A percentile compares a stretch with the other conserved stretches of the same genome.
Conservation (phyloP, 176 grass and related monocot genomes). For the Phragmites australis region DNA sequence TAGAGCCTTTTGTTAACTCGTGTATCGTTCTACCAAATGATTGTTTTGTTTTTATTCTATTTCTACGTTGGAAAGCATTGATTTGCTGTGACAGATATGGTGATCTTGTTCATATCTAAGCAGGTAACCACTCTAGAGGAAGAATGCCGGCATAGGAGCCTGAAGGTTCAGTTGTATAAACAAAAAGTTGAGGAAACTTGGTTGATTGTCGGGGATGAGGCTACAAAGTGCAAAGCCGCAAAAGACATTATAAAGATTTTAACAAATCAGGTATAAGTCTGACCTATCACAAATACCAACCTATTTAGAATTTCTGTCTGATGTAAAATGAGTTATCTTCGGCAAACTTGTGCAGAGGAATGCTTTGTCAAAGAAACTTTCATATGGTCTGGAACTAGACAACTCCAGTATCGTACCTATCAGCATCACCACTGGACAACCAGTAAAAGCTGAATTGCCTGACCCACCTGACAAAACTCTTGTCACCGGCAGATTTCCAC, state of each 20-base stretch:
- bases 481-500: slow-evolving; percentile 25
- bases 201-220: slow-evolving; percentile 67
- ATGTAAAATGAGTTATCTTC: not conserved
- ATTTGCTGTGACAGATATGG: not conserved
- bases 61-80: not conserved
- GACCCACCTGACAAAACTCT: slow-evolving; percentile 39
- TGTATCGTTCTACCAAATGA: not conserved
- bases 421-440: not conserved
- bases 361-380: slow-evolving; percentile 55
- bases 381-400: slow-evolving; percentile 24
- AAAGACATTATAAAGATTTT: slow-evolving; percentile 85
- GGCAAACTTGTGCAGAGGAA: slow-evolving; percentile 56
- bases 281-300: not conserved
- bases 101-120: slow-evolving; percentile 30
- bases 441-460: slow-evolving; percentile 31
- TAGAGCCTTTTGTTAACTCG: not conserved
- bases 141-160: slow-evolving; percentile 75
- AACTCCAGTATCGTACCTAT: slow-evolving; percentile 25
- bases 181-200: slow-evolving; percentile 83
- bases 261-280: slow-evolving; percentile 70
- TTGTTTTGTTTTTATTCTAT: not conserved
- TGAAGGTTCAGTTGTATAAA: slow-evolving; percentile 78
- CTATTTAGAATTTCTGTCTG: not conserved
- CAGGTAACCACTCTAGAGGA: slow-evolving; percentile 68
- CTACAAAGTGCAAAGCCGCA: slow-evolving; percentile 85